Percentiles rank a stretch among this genome's conserved stretches.
Conservation (phyloP, 1,284 basidiomycete species). For the Cutaneotrichosporon dermatis region DNA sequence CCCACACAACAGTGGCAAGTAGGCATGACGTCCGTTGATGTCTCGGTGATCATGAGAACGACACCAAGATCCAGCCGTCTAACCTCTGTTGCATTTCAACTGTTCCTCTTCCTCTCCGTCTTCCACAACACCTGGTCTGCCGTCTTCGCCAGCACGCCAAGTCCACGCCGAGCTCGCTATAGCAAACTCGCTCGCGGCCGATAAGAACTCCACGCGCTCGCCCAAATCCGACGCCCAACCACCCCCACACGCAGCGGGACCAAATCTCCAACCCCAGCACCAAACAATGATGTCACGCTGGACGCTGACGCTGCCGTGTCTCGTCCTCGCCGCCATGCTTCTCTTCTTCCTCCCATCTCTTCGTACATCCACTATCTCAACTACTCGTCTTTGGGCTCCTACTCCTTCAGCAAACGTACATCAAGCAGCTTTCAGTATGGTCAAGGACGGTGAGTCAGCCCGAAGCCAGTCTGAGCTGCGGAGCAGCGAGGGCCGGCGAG, state of each 20-base stretch:
- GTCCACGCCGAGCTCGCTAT: too few relatives aligned
- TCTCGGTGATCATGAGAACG: too few relatives aligned
- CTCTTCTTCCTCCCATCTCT: not conserved
- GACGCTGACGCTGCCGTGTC: not conserved
- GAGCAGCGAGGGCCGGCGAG: too few relatives aligned
- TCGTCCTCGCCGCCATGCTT: slow-evolving; percentile 1
- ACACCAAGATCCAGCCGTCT: too few relatives aligned
- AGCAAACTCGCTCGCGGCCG: too few relatives aligned
- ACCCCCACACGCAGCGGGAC: not conserved
- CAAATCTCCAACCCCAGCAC: not conserved
- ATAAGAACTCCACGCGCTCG: not conserved
- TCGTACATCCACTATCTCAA: too few relatives aligned
- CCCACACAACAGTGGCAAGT: too few relatives aligned
- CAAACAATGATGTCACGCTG: slow-evolving; percentile 1
- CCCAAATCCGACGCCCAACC: not conserved
- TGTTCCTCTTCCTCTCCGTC: too few relatives aligned
- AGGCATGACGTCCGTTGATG: too few relatives aligned
- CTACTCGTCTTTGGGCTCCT: not conserved
- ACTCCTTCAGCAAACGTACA: not conserved
- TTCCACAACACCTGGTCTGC: too few relatives aligned
- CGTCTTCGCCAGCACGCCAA: too few relatives aligned
- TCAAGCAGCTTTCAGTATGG: not conserved
- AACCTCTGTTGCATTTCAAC: too few relatives aligned
- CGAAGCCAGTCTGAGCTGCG: not conserved
- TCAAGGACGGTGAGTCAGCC: not conserved